These are phyloP conservation scores for Byssothecium circinans DNA, from an alignment of 2,329 filamentous ascomycete genomes.

Conservation along the genomic window DNA sequence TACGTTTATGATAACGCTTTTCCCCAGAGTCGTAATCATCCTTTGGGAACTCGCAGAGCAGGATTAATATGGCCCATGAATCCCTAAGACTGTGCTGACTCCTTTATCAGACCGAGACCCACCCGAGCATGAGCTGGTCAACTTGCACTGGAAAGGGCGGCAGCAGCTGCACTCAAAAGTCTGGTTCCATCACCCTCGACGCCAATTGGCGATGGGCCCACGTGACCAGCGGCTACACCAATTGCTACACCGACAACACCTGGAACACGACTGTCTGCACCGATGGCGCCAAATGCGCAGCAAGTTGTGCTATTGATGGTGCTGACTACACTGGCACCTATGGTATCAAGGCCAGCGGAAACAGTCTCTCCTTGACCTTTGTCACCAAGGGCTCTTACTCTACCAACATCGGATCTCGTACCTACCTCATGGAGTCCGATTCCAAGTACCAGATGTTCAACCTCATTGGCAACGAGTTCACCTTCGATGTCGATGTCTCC, in stretches of 20 bases:
- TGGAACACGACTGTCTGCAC: conserved; percentile 48
- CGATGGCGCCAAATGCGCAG: conserved; percentile 42
- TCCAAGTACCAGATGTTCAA: conserved; percentile 48
- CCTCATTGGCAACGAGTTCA: conserved; percentile 46
- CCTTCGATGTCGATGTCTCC: conserved; percentile 55
- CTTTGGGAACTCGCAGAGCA: not conserved
- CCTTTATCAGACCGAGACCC: conserved; percentile 38
- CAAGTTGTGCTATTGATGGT: conserved; percentile 48
- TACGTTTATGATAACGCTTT: not conserved
- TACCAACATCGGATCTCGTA: conserved; percentile 47
- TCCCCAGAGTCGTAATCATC: not conserved
- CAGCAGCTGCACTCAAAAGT: conserved; percentile 43
- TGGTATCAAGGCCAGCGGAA: conserved; percentile 56
- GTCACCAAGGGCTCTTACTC: conserved; percentile 55
- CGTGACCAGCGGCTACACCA: conserved; percentile 48
- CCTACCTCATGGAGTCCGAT: conserved; percentile 47
- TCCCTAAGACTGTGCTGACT: conserved; percentile 3
- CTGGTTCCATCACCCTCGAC: conserved; percentile 46
- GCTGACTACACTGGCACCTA: conserved; percentile 49
- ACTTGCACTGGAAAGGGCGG: conserved; percentile 45
- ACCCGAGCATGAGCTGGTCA: conserved; percentile 46
- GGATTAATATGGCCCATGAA: not conserved
- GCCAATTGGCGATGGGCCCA: conserved; percentile 57
- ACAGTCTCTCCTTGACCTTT: conserved; percentile 59
- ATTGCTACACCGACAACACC: conserved; percentile 53